Evolutionary conservation across 2,329 filamentous ascomycete genomes (phyloP), one percentile per base, ranked within the genome.

Genomic region (Biscogniauxia mediterranea): DNA sequence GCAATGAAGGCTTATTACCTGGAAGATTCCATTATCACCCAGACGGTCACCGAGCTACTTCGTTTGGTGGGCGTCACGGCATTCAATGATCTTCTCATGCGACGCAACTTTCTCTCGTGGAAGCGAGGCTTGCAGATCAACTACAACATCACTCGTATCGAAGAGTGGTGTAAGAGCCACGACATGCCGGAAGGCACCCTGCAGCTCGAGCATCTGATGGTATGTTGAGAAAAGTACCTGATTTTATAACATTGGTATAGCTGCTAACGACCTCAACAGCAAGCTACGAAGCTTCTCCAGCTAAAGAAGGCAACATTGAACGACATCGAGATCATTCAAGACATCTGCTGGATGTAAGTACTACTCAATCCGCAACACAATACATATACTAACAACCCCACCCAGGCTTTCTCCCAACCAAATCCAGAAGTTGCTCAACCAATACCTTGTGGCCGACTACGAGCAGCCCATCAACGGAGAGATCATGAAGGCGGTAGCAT

Each of bases 141-240:
- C 81, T 99, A 99, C 83, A 99, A 99, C 80, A 99, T 99, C 76
- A 99, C 95, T 23, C 88, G 95, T 61, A 99, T 99, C 66, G 95
- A 99, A 77, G 95, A 99, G 79, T 99, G 95, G 95, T 99, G 95
- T 81, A 99, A 99, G 87, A 97, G 93, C 73, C 96, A 99, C 76
- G 95, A 98, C 70, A 98, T 99, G 94, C 95, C 95, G 1, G 94
- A 99, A 78, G 95, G 95, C 59, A 99, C 94, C 28, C 84, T 99
- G 57, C 94, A 98, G 80, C 85, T 99, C 60, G 95, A 99, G 82
- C 95, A 99, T 81, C 80, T 99, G 69, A 99, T 99, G 95, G 90
- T 92, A 79, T 77, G 81, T 71, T 19, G 5, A 61, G 13, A n/a
- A 15, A 13, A 58, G 13, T 3, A n/a, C 25, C 68, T 62, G 25